phyloP scores from a whole-genome alignment of 2,329 filamentous ascomycete species.

The Stagonosporopsis tanaceti region DNA sequence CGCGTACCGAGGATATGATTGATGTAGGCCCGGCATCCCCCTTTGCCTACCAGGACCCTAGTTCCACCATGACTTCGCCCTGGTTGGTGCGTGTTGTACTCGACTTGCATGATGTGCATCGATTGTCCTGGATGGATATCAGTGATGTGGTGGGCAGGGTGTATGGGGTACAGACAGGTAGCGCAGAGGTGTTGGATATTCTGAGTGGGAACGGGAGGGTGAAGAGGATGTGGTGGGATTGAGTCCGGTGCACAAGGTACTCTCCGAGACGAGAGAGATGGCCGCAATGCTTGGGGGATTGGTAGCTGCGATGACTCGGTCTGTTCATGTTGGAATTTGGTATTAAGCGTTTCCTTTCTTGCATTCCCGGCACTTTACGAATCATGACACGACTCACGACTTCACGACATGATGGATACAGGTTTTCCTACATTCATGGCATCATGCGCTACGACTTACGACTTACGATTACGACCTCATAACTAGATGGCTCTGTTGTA shows the following conservation, averaged over 20 bases:
- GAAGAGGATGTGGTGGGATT: constrained; percentile 49
- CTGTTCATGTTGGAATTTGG: not conserved
- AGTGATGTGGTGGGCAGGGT: constrained; percentile 44
- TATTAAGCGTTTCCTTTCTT: not conserved
- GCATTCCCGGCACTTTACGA: constrained; percentile 2
- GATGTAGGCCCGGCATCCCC: constrained; percentile 24
- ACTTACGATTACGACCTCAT: constrained; percentile 22
- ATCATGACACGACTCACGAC: constrained; percentile 2
- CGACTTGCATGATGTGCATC: constrained; percentile 45
- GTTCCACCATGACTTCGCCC: constrained; percentile 42
- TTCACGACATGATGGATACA: not conserved
- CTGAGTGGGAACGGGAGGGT: constrained; percentile 47
- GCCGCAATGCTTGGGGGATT: not conserved
- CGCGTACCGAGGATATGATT: not conserved
- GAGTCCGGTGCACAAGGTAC: not conserved
- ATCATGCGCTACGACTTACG: constrained; percentile 26
- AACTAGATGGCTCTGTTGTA: constrained; percentile 20
- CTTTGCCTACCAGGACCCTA: constrained; percentile 42
- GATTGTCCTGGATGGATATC: constrained; percentile 50
- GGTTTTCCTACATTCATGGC: not conserved
- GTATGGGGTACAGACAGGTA: constrained; percentile 45
- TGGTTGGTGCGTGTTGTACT: constrained; percentile 49
- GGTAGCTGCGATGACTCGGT: not conserved
- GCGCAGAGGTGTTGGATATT: constrained; percentile 47
- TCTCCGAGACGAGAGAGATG: not conserved